These are phyloP conservation scores for Amylostereum chailletii DNA, from an alignment of 1,284 basidiomycete genomes.

Conservation along the genomic window DNA sequence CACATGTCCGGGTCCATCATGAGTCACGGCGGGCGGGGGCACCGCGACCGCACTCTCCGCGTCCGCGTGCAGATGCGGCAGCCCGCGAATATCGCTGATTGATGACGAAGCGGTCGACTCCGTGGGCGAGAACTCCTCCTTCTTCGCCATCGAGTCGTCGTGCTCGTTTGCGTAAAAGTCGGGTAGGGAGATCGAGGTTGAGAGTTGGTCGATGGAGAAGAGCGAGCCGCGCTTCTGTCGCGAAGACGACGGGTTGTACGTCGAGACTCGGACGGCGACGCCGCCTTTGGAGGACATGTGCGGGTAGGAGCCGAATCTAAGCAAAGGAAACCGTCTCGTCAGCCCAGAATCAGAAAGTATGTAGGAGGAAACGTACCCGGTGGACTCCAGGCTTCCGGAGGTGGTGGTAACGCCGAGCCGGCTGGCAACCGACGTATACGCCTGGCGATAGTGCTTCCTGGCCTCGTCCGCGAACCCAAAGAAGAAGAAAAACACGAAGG, in stretches of 20 bases:
- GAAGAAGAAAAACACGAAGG: conserved; percentile 25
- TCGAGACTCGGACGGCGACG: background rate
- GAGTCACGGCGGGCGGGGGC: too few relatives aligned
- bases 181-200: background rate
- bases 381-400: too few relatives aligned
- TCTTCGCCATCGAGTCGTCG: background rate
- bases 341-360: too few relatives aligned
- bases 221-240: background rate
- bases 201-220: background rate
- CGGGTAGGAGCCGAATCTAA: background rate
- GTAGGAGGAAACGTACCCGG: background rate
- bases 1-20: too few relatives aligned
- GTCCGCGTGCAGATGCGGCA: too few relatives aligned
- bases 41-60: too few relatives aligned
- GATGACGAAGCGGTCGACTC: background rate
- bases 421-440: conserved; percentile 9
- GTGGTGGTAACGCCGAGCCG: conserved; percentile 2
- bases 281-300: background rate
- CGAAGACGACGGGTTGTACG: background rate
- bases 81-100: background rate
- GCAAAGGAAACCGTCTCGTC: too few relatives aligned
- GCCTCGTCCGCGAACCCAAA: conserved; percentile 30
- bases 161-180: background rate
- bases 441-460: conserved; percentile 18
- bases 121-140: conserved; percentile 1